Conservation (phyloP, 2,329 filamentous ascomycete genomes). For the Thelonectria blattea region DNA sequence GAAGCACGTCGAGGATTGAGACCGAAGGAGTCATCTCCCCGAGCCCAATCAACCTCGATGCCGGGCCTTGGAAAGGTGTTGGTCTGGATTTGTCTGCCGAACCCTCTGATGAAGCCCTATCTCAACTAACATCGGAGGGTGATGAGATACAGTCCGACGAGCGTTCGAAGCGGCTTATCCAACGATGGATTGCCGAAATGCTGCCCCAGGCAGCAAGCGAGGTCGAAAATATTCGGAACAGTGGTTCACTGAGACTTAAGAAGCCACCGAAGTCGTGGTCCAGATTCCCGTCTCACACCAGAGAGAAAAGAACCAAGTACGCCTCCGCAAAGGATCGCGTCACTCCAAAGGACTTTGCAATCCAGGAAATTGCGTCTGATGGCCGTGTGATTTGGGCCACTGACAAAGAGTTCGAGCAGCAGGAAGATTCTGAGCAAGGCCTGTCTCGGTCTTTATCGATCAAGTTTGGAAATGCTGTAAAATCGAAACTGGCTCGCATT, state of each 20-base stretch:
- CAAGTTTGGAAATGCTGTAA: slow-evolving; percentile 40
- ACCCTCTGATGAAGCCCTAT: slow-evolving; percentile 9
- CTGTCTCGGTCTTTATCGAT: slow-evolving; percentile 37
- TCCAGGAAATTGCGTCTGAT: slow-evolving; percentile 27
- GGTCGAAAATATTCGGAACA: not conserved
- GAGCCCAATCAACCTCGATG: slow-evolving; percentile 8
- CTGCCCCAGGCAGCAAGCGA: slow-evolving; percentile 9
- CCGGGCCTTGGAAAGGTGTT: slow-evolving; percentile 3
- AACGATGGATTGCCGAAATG: slow-evolving; percentile 31
- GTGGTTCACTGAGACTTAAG: slow-evolving; percentile 7
- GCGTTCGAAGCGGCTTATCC: slow-evolving; percentile 28
- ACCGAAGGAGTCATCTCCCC: slow-evolving; percentile 1
- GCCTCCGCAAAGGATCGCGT: slow-evolving; percentile 35
- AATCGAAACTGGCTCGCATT: slow-evolving; percentile 25
- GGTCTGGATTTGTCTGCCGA: slow-evolving; percentile 8
- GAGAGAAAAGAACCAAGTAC: slow-evolving; percentile 37
- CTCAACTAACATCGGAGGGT: slow-evolving; percentile 21
- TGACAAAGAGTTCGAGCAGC: slow-evolving; percentile 25
- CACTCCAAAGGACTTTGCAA: slow-evolving; percentile 40
- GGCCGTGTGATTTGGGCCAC: slow-evolving; percentile 37
- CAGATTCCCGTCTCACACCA: slow-evolving; percentile 42
- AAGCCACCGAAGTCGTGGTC: slow-evolving; percentile 44
- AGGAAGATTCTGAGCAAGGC: slow-evolving; percentile 8
- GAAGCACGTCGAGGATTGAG: slow-evolving; percentile 9
- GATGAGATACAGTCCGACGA: slow-evolving; percentile 20